phyloP scores from a whole-genome alignment of 2,329 filamentous ascomycete species.

The Cryphonectria japonica region DNA sequence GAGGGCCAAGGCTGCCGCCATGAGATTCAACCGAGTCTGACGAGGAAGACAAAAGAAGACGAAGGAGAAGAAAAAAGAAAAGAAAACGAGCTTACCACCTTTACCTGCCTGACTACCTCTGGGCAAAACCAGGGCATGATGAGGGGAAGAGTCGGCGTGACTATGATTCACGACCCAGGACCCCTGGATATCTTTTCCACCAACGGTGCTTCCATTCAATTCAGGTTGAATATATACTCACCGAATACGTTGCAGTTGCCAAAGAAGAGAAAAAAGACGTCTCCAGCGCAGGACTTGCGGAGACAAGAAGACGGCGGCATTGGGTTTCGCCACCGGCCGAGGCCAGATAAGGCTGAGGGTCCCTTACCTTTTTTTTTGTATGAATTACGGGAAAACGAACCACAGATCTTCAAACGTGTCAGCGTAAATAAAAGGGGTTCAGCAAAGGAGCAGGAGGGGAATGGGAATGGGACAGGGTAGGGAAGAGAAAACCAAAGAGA shows the following conservation, averaged over 20 bases:
- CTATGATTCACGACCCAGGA: background rate
- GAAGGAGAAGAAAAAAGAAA: background rate
- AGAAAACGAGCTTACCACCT: background rate
- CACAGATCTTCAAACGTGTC: background rate
- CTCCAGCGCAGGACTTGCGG: background rate
- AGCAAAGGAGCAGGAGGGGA: background rate
- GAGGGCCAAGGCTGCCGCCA: slow-evolving; percentile 51
- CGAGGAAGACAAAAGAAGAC: slow-evolving; percentile 21
- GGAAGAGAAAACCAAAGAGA: background rate
- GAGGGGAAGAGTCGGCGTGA: background rate
- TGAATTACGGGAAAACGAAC: background rate
- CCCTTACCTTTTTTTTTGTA: background rate
- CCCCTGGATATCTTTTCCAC: slow-evolving; percentile 12
- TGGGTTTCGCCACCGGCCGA: background rate
- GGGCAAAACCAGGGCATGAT: background rate
- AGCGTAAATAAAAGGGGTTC: background rate
- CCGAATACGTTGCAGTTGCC: background rate
- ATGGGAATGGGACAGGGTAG: background rate
- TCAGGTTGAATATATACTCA: background rate
- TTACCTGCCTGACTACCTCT: background rate
- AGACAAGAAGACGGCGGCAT: background rate
- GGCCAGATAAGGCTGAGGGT: background rate
- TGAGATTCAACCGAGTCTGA: slow-evolving; percentile 42
- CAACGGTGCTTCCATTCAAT: slow-evolving; percentile 7
- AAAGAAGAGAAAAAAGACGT: background rate